Conservation (phyloP, 257 asterid species). For the Lavandula angustifolia region DNA sequence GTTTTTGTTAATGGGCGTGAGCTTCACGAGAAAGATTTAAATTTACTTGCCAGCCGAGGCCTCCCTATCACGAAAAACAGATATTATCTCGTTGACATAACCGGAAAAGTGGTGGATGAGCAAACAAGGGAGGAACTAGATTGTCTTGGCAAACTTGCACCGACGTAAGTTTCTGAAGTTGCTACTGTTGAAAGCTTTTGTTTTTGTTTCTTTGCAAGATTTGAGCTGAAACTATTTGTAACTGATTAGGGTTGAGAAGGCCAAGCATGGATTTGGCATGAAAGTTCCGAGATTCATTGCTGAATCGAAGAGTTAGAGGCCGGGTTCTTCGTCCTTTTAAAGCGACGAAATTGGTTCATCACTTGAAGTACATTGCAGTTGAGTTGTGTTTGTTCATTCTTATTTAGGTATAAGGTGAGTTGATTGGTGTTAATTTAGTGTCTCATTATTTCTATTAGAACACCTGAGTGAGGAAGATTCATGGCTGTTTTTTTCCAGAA, state of each 20-base stretch:
- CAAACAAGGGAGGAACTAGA: constrained; percentile 81
- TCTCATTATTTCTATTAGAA: neutral
- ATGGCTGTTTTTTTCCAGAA: constrained; percentile 10
- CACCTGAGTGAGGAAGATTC: constrained; percentile 16
- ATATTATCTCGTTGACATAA: constrained; percentile 70
- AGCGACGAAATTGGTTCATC: neutral
- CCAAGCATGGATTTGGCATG: constrained; percentile 90
- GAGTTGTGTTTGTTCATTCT: constrained; percentile 26
- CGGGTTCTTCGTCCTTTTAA: neutral
- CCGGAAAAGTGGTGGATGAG: constrained; percentile 80
- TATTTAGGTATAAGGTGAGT: constrained; percentile 13
- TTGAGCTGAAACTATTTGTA: constrained; percentile 7
- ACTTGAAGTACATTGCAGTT: neutral
- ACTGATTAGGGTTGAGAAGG: constrained; percentile 74
- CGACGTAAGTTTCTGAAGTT: constrained; percentile 61
- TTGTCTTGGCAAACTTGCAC: constrained; percentile 92
- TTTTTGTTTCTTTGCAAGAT: no score
- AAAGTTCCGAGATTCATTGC: constrained; percentile 61
- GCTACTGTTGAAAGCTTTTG: no score
- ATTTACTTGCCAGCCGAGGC: constrained; percentile 79
- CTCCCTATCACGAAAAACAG: constrained; percentile 63
- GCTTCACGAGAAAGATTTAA: constrained; percentile 80
- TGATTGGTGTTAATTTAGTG: neutral
- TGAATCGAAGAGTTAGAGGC: constrained; percentile 37
- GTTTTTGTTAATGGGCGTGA: constrained; percentile 87